phyloP scores from a whole-genome alignment of 768 basidiomycete species.

The Rhizopogon vinicolor region DNA sequence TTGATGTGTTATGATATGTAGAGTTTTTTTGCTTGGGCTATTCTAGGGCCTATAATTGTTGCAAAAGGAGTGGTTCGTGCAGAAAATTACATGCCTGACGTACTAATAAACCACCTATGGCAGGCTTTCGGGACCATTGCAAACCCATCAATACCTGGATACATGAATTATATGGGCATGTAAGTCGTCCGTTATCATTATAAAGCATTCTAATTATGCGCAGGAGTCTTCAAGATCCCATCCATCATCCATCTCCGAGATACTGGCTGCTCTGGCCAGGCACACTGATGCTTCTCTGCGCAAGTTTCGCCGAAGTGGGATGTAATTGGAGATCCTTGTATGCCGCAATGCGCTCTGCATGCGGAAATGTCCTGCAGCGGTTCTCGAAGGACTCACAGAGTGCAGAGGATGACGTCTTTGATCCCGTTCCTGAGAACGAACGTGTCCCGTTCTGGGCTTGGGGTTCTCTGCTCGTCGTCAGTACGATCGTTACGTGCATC shows the following conservation, averaged over 20 bases:
- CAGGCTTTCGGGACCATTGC: constrained; percentile 1
- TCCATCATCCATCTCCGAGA: constrained; percentile 42
- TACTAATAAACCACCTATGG: neutral
- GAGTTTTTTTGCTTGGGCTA: constrained; percentile 59
- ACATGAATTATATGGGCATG: constrained; percentile 3
- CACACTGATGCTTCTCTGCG: constrained; percentile 46
- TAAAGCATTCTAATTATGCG: neutral
- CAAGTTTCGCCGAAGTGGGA: constrained; percentile 13
- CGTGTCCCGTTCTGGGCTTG: constrained; percentile 51
- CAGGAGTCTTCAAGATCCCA: constrained; percentile 38
- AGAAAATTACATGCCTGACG: neutral
- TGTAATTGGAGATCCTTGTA: constrained; percentile 2
- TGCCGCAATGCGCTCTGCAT: neutral
- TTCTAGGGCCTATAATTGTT: constrained; percentile 50
- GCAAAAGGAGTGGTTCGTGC: constrained; percentile 34
- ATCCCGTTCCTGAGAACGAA: constrained; percentile 46
- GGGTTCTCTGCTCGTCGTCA: constrained; percentile 39
- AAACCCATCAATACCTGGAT: neutral
- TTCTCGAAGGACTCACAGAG: neutral
- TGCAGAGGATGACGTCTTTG: constrained; percentile 37
- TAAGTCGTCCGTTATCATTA: neutral
- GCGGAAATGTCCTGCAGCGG: neutral
- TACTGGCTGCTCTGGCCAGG: constrained; percentile 40
- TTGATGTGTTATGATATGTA: constrained; percentile 5
- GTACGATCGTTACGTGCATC: constrained; percentile 44